Conservation (phyloP, 352 stramenopile genomes). For the Phytophthora europaea region DNA sequence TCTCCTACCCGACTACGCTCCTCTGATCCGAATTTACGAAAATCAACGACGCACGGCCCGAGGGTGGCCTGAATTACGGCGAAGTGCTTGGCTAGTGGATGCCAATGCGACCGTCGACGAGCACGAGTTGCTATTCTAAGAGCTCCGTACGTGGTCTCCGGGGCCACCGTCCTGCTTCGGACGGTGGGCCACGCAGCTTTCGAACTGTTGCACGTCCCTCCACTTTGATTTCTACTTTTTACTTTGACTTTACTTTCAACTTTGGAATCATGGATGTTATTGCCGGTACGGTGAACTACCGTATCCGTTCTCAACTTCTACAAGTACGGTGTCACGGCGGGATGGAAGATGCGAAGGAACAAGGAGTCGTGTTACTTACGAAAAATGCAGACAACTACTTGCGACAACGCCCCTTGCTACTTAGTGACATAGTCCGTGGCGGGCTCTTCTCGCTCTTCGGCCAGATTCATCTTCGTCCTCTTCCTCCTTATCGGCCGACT, state of each 20-base stretch:
- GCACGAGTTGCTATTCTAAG: not conserved
- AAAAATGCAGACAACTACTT: too few relatives aligned
- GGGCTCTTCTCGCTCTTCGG: not conserved
- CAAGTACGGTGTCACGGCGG: not conserved
- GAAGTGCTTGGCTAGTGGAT: not conserved
- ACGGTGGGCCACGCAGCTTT: too few relatives aligned
- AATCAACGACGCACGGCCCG: not conserved
- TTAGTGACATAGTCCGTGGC: not conserved
- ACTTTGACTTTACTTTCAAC: not conserved
- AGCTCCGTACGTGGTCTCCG: too few relatives aligned
- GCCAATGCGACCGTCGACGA: not conserved
- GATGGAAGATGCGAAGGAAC: too few relatives aligned
- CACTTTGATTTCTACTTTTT: not conserved
- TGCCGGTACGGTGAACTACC: not conserved
- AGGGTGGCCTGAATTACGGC: not conserved
- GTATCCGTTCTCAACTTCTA: not conserved
- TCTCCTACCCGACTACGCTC: not conserved
- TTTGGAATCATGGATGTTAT: not conserved
- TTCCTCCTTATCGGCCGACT: not conserved
- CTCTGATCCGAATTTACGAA: not conserved
- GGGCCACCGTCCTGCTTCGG: too few relatives aligned
- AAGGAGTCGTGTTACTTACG: too few relatives aligned
- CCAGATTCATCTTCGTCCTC: not conserved
- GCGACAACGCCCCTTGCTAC: too few relatives aligned
- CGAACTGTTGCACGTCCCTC: not conserved